Base-by-base conservation (phyloP, 352 stramenopile genomes). In the Pythium grandisporangium region DNA sequence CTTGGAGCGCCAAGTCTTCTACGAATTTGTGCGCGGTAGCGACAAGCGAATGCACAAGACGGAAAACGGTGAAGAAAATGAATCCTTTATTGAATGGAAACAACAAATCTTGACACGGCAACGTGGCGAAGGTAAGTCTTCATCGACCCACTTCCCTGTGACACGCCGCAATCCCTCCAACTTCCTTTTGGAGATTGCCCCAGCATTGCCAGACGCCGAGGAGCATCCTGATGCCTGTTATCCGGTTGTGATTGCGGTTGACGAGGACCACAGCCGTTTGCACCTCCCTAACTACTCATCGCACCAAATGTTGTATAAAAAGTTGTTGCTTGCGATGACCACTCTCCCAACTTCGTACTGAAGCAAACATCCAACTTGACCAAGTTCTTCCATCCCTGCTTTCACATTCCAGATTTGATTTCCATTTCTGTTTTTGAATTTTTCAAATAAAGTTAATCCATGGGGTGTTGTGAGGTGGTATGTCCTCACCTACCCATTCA, bases 201-300 rank as follows among this genome's bases (percentile, higher is more conserved):
- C 67, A 3, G 53, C 62, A 0, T 45, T 76, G 11, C 45, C 55
- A 1, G 69, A 79, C 27, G 60, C 60, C n/a, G 48, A 61, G 24
- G 59, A 68, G 23, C 53, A 77, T 37, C 63, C 66, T 2, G 71
- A 87, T 30, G 63, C 67, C 2, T 82, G 66, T 36, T 84, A 76
- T 32, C 74, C 71, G 7, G 66, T 84, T 19, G 55, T 84, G 2
- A 51, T 75, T 2, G 21, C 59, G 5, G 45, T 68, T 29, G 19
- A 50, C 14, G 43, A 40, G 1, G 25, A 40, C n/a, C 47, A 37
- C 30, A 70, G 60, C 34, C 60, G 63, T 10, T 51, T 86, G 6
- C 70, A 87, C 32, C 22, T 91, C 5, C 72, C 74, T 3, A 47
- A 40, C n/a, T 88, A 91, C 49, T 77, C 78, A 17, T 67, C 57